These are phyloP conservation scores for Talaromyces rugulosus DNA, from an alignment of 2,329 filamentous ascomycete genomes.

Conservation along the genomic window DNA sequence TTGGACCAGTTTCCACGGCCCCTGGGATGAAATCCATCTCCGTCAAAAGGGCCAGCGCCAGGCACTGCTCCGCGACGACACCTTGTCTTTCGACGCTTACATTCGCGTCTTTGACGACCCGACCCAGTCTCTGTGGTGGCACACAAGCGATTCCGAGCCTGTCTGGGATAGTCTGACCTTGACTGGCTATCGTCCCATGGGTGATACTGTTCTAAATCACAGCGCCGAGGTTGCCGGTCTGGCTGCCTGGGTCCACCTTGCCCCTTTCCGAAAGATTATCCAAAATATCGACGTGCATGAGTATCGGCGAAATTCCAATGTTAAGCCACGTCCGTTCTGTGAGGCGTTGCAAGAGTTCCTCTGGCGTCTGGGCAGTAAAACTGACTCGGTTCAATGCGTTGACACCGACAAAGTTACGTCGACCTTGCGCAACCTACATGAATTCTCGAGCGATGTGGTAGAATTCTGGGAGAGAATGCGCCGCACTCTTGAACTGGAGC, in stretches of 20 bases:
- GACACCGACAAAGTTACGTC: slow-evolving; percentile 40
- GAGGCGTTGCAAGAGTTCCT: slow-evolving; percentile 50
- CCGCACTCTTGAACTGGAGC: slow-evolving; percentile 49
- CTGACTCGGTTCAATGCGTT: slow-evolving; percentile 35
- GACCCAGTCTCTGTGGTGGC: slow-evolving; percentile 59
- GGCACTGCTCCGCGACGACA: slow-evolving; percentile 57
- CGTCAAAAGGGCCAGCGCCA: slow-evolving; percentile 56
- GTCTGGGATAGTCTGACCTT: slow-evolving; percentile 54
- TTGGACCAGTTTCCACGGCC: slow-evolving; percentile 59
- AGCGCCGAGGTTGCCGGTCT: slow-evolving; percentile 51
- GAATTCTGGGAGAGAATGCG: slow-evolving; percentile 54
- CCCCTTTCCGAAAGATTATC: slow-evolving; percentile 55
- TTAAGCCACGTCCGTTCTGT: slow-evolving; percentile 48
- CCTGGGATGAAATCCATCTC: slow-evolving; percentile 54
- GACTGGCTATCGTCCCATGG: slow-evolving; percentile 54
- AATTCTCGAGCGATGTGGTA: slow-evolving; percentile 49
- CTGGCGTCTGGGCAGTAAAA: slow-evolving; percentile 46
- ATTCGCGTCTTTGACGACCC: slow-evolving; percentile 59
- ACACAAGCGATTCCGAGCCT: slow-evolving; percentile 50
- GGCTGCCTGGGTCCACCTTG: slow-evolving; percentile 56
- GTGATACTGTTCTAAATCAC: slow-evolving; percentile 42
- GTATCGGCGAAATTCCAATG: slow-evolving; percentile 41
- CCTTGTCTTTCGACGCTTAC: slow-evolving; percentile 58
- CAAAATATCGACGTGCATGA: slow-evolving; percentile 47
- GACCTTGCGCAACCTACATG: slow-evolving; percentile 36